Percentiles rank a stretch among this genome's conserved stretches.
These are phyloP conservation scores for Neonectria hederae DNA, from an alignment of 2,329 filamentous ascomycete genomes.

Conservation along the genomic window DNA sequence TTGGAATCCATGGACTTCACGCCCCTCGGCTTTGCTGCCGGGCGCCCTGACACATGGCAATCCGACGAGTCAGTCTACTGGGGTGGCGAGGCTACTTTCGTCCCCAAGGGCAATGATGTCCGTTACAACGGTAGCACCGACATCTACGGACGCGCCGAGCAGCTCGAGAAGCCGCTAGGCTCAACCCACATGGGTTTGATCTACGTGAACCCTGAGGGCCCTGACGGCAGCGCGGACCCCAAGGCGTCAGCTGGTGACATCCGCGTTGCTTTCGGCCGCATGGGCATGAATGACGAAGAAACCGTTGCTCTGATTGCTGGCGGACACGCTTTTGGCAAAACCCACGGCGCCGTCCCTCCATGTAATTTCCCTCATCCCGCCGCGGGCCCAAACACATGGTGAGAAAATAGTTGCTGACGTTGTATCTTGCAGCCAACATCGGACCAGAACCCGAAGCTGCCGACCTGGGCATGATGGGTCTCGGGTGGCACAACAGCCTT, in stretches of 20 bases:
- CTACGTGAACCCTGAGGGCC: constrained; percentile 84
- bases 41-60: constrained; percentile 78
- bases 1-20: constrained; percentile 80
- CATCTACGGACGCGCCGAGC: constrained; percentile 61
- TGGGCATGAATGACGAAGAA: constrained; percentile 87
- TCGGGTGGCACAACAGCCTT: constrained; percentile 76
- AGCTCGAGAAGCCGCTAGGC: constrained; percentile 74
- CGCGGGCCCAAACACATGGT: not conserved
- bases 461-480: constrained; percentile 70
- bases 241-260: constrained; percentile 76
- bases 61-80: constrained; percentile 81
- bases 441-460: constrained; percentile 74
- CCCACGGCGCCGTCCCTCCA: constrained; percentile 74
- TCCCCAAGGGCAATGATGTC: constrained; percentile 71
- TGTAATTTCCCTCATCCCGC: constrained; percentile 42
- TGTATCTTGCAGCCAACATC: constrained; percentile 56
- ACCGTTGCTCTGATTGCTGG: constrained; percentile 82
- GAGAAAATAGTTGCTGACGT: not conserved
- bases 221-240: constrained; percentile 76
- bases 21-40: constrained; percentile 78
- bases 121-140: constrained; percentile 69
- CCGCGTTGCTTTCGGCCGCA: constrained; percentile 77
- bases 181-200: constrained; percentile 78
- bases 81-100: constrained; percentile 78
- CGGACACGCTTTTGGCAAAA: constrained; percentile 84